Conservation (phyloP, 106 monocot species). For the Dioscorea alata region DNA sequence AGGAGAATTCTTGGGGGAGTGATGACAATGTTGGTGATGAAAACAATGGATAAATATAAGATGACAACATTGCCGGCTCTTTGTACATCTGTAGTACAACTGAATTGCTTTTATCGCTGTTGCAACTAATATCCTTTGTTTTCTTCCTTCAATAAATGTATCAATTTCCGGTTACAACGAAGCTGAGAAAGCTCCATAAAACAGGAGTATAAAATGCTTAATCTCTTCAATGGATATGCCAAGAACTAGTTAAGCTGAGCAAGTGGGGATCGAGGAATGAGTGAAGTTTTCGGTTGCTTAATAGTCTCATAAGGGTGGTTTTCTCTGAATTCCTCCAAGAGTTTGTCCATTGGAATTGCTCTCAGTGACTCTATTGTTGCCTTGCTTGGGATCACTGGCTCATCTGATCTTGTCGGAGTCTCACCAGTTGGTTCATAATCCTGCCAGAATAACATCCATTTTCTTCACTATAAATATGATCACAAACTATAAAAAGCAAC, state of each 20-base stretch:
- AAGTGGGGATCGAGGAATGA: constrained; percentile 80
- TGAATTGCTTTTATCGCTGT: no score
- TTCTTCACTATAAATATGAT: background rate
- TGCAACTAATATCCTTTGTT: no score
- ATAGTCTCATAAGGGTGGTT: constrained; percentile 72
- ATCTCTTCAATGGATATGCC: no score
- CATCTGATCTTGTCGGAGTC: constrained; percentile 53
- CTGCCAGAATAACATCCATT: constrained; percentile 16
- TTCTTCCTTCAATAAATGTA: no score
- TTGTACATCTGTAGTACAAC: no score
- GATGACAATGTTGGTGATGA: no score
- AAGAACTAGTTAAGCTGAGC: constrained; percentile 43
- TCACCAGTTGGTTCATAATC: constrained; percentile 73
- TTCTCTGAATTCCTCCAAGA: constrained; percentile 79
- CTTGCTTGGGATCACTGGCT: constrained; percentile 72
- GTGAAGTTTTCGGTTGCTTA: constrained; percentile 50
- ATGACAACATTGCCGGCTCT: no score
- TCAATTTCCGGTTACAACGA: no score
- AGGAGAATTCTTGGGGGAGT: no score
- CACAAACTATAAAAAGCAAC: background rate
- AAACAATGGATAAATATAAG: no score
- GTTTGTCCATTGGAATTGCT: constrained; percentile 64
- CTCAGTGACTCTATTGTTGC: constrained; percentile 70
- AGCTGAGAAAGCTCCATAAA: constrained; percentile 1
- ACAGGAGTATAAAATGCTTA: background rate